Evolutionary conservation across 1,139 yeast genomes (phyloP).

Genomic region (Yamadazyma sp.): DNA sequence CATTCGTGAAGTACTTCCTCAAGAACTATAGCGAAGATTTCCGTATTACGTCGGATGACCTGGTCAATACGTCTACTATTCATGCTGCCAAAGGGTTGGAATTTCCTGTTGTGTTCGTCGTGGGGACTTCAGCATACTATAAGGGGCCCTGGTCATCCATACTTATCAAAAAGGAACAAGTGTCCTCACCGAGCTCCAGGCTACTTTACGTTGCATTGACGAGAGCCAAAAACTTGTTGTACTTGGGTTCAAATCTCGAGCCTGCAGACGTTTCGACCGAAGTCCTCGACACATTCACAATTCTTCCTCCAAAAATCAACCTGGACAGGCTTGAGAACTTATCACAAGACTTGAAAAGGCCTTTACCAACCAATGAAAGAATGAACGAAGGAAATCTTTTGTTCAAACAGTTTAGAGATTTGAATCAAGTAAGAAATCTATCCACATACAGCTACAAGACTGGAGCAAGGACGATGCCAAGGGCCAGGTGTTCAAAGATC

Average conservation of each 20-base stretch:
- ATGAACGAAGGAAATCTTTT: conserved; percentile 13
- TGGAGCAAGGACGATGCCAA: no score
- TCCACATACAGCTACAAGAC: conserved; percentile 1
- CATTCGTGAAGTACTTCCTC: conserved; percentile 39
- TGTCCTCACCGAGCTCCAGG: conserved; percentile 24
- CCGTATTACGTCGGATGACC: conserved; percentile 25
- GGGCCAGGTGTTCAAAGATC: no score
- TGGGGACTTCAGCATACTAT: conserved; percentile 29
- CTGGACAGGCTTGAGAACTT: conserved; percentile 8
- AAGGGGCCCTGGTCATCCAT: conserved; percentile 20
- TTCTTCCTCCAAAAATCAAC: conserved; percentile 15
- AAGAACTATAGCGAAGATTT: conserved; percentile 48
- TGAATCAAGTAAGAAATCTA: not conserved
- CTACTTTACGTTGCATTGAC: conserved; percentile 66
- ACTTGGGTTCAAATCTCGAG: conserved; percentile 22
- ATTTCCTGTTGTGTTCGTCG: conserved; percentile 64
- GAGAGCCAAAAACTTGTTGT: conserved; percentile 56
- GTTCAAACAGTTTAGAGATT: conserved; percentile 10
- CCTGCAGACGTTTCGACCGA: conserved; percentile 10
- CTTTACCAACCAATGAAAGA: conserved; percentile 11
- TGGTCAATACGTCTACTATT: conserved; percentile 58
- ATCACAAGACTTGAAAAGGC: conserved; percentile 8
- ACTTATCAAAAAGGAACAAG: conserved; percentile 4
- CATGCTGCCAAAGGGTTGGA: conserved; percentile 75
- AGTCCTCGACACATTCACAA: conserved; percentile 14